These are phyloP conservation scores for Ophiosphaerella korrae DNA, from an alignment of 2,329 filamentous ascomycete species.

Conservation along the genomic window DNA sequence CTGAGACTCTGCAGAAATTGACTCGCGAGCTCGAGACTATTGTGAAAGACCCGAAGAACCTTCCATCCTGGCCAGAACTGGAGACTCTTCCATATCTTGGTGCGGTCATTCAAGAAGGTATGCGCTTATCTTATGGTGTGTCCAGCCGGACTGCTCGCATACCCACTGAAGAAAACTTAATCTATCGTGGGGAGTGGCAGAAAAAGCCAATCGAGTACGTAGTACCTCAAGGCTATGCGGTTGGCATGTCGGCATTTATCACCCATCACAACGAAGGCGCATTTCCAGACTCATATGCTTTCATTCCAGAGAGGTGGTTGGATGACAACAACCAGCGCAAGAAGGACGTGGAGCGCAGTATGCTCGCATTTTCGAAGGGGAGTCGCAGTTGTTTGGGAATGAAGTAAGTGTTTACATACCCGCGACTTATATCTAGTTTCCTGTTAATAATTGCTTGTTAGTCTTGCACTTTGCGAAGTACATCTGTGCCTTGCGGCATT, in stretches of 20 bases:
- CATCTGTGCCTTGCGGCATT: constrained; percentile 26
- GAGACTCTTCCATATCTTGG: constrained; percentile 39
- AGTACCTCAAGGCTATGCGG: constrained; percentile 27
- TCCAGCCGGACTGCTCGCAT: constrained; percentile 33
- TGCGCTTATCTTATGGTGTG: constrained; percentile 34
- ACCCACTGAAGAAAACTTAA: constrained; percentile 26
- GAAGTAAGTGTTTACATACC: constrained; percentile 29
- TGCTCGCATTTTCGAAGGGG: constrained; percentile 40
- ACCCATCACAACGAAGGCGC: constrained; percentile 30
- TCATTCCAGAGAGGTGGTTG: constrained; percentile 39
- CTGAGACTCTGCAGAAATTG: constrained; percentile 25
- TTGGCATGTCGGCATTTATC: constrained; percentile 34
- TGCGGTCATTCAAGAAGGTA: constrained; percentile 39
- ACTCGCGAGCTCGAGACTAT: constrained; percentile 29
- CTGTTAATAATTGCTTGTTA: constrained; percentile 10
- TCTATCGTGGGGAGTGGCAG: constrained; percentile 33
- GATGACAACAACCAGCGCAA: constrained; percentile 29
- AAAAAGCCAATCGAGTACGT: constrained; percentile 26
- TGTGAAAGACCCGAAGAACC: constrained; percentile 17
- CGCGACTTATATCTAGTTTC: not conserved
- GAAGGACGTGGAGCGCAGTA: constrained; percentile 32
- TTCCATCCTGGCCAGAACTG: constrained; percentile 25
- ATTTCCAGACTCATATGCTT: constrained; percentile 31
- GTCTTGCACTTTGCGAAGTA: constrained; percentile 30
- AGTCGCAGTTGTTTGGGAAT: constrained; percentile 40